Evolutionary conservation across 73 alveolate genomes (phyloP).

Genomic region (Stentor roeselii): DNA sequence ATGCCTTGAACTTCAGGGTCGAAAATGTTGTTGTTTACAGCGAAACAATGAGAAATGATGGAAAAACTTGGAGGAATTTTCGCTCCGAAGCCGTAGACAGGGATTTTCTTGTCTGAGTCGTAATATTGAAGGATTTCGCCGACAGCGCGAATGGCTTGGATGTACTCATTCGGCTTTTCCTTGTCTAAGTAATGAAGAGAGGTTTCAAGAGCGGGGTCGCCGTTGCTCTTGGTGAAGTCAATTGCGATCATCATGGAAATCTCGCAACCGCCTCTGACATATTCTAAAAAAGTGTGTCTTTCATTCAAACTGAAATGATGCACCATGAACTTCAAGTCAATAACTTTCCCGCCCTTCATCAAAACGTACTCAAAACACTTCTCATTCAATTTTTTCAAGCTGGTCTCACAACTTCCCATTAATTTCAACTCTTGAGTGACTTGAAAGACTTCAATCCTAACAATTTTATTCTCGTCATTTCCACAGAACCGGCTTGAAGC

Average conservation of each 20-base stretch:
- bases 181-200: constrained; percentile 62
- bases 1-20: constrained; percentile 88
- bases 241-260: constrained; percentile 81
- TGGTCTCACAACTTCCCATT: constrained; percentile 42
- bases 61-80: constrained; percentile 59
- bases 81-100: constrained; percentile 96
- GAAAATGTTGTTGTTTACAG: constrained; percentile 80
- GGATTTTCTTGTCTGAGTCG: constrained; percentile 87
- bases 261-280: constrained; percentile 82
- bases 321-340: constrained; percentile 8
- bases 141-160: constrained; percentile 69
- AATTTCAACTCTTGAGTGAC: constrained; percentile 31
- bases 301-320: constrained; percentile 32
- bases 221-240: constrained; percentile 92
- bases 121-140: constrained; percentile 79
- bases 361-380: constrained; percentile 35
- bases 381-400: constrained; percentile 29
- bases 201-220: constrained; percentile 57
- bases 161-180: constrained; percentile 66
- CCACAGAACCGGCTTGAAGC: constrained; percentile 46
- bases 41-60: constrained; percentile 85
- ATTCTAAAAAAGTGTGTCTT: constrained; percentile 72
- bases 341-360: constrained; percentile 28
- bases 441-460: constrained; percentile 42
- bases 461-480: constrained; percentile 40